Evolutionary conservation across 495 filamentous ascomycete genomes (phyloP).

Genomic region (Penicillium cataractarum): DNA sequence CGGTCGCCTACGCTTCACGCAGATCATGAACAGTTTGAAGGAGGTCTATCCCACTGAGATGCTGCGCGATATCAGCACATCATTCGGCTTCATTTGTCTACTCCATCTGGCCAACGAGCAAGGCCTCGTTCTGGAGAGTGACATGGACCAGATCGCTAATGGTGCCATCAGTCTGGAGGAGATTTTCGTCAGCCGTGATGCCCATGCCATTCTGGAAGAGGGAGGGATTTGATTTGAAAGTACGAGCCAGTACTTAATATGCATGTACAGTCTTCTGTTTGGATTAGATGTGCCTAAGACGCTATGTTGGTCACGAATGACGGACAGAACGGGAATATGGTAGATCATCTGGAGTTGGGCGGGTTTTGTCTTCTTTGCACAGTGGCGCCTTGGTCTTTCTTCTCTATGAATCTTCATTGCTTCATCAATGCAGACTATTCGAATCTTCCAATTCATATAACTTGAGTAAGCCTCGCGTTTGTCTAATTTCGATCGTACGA

Average conservation of each 20-base stretch:
- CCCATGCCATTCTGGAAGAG: constrained; percentile 47
- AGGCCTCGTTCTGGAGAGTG: constrained; percentile 69
- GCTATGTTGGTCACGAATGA: constrained; percentile 26
- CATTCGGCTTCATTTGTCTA: constrained; percentile 95
- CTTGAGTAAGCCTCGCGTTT: background rate
- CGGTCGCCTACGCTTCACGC: constrained; percentile 76
- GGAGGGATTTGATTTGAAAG: constrained; percentile 31
- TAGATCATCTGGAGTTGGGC: constrained; percentile 37
- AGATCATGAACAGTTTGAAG: constrained; percentile 87
- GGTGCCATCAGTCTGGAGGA: constrained; percentile 43
- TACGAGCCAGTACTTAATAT: constrained; percentile 8
- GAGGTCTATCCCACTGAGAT: constrained; percentile 78
- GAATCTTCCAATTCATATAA: background rate
- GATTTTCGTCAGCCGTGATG: constrained; percentile 47
- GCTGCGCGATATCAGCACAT: constrained; percentile 94
- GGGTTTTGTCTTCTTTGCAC: constrained; percentile 27
- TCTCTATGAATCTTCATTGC: background rate
- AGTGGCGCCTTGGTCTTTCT: constrained; percentile 24
- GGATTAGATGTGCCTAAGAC: constrained; percentile 13
- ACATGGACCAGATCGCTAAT: constrained; percentile 37
- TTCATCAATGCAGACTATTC: constrained; percentile 10
- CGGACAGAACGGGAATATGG: constrained; percentile 25
- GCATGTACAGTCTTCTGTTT: constrained; percentile 29
- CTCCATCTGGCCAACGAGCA: constrained; percentile 98
- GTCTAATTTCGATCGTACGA: too few relatives aligned